These are phyloP conservation scores for Neophaeococcomyces mojaviensis DNA, from an alignment of 2,329 filamentous ascomycete genomes.

Conservation along the genomic window DNA sequence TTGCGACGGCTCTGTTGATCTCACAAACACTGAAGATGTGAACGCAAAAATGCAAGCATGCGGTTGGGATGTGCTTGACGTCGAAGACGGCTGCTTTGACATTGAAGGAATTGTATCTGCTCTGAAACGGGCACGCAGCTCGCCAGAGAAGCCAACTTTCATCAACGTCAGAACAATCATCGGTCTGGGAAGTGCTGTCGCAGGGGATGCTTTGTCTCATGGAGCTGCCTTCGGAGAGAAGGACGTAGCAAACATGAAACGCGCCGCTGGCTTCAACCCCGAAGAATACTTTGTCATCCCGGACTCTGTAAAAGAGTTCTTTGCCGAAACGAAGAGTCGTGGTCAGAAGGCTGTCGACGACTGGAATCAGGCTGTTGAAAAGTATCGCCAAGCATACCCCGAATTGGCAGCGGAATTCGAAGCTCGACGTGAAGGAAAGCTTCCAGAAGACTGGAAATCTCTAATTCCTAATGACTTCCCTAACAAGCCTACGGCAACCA, in stretches of 20 bases:
- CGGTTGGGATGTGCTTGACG: slow-evolving; percentile 49
- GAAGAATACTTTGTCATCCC: slow-evolving; percentile 41
- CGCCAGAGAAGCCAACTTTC: slow-evolving; percentile 47
- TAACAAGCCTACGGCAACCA: slow-evolving; percentile 43
- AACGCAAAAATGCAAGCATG: slow-evolving; percentile 52
- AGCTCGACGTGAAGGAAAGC: slow-evolving; percentile 40
- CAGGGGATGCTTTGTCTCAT: slow-evolving; percentile 26
- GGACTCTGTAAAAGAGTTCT: slow-evolving; percentile 46
- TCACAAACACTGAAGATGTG: slow-evolving; percentile 49
- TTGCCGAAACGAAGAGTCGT: slow-evolving; percentile 39
- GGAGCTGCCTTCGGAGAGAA: slow-evolving; percentile 14
- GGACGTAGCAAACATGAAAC: slow-evolving; percentile 7
- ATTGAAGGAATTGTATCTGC: slow-evolving; percentile 42
- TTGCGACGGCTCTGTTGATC: slow-evolving; percentile 50
- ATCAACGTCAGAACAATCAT: slow-evolving; percentile 54
- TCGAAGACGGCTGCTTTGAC: slow-evolving; percentile 47
- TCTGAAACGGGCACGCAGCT: slow-evolving; percentile 38
- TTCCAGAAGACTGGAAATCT: slow-evolving; percentile 44
- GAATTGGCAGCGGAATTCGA: slow-evolving; percentile 44
- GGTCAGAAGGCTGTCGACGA: slow-evolving; percentile 41
- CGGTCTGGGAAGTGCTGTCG: slow-evolving; percentile 42
- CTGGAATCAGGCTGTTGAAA: slow-evolving; percentile 42
- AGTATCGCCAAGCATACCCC: slow-evolving; percentile 39
- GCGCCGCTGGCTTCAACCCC: slow-evolving; percentile 35
- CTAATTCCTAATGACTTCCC: slow-evolving; percentile 45